A percentile compares a stretch with the other conserved stretches of the same genome.
These are phyloP conservation scores for Ophiostoma novo-ulmi DNA, from an alignment of 2,329 filamentous ascomycete genomes.

Conservation along the genomic window DNA sequence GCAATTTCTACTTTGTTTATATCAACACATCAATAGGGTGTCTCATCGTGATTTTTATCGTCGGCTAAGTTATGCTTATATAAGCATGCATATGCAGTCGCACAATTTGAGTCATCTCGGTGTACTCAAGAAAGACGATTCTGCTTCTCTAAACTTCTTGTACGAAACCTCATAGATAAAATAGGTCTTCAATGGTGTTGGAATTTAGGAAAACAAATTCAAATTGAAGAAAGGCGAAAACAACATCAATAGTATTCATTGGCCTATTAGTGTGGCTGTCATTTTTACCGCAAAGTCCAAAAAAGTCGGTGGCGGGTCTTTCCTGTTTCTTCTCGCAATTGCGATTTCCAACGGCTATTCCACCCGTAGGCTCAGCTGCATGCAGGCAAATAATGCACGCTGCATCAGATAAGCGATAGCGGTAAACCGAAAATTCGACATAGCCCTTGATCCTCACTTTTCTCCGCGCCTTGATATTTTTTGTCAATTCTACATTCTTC, in stretches of 20 bases:
- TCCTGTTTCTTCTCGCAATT: slow-evolving; percentile 4
- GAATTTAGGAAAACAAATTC: not conserved
- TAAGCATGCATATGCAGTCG: not conserved
- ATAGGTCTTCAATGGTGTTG: not conserved
- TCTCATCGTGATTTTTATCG: not conserved
- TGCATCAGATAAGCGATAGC: slow-evolving; percentile 17
- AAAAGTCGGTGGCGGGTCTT: slow-evolving; percentile 22
- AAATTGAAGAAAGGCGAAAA: no score
- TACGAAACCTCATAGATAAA: not conserved
- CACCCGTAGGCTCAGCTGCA: slow-evolving; percentile 5
- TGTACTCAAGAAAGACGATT: not conserved
- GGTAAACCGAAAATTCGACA: not conserved
- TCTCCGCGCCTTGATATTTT: not conserved
- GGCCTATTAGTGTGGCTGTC: not conserved
- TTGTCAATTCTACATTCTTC: not conserved
- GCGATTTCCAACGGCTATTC: not conserved
- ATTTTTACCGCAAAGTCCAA: slow-evolving; percentile 15
- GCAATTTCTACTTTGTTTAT: not conserved
- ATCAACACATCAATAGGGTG: not conserved
- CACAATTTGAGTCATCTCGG: not conserved
- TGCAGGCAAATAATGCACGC: slow-evolving; percentile 3
- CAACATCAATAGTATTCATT: no score
- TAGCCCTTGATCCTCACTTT: not conserved
- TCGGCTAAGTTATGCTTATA: not conserved
- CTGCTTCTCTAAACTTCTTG: not conserved